Evolutionary conservation across 2,329 filamentous ascomycete species (phyloP), one percentile per base, ranked within the genome.

Genomic region (Fusarium citri): DNA sequence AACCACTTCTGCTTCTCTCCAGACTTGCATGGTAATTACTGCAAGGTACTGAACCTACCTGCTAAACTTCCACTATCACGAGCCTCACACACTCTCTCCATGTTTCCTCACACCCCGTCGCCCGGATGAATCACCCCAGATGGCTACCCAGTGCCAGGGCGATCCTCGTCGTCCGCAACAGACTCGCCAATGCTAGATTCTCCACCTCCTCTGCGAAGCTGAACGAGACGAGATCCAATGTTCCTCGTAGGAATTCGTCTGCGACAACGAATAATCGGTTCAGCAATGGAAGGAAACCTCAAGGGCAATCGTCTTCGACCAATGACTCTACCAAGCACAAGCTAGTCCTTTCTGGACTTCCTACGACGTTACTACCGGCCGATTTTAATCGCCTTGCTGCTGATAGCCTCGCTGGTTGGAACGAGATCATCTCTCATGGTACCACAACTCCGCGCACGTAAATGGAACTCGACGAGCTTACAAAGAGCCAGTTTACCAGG

Each of bases 341-440:
- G 6, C 23, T 37, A 22, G 23, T 34, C 4, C 28, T 48, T 5
- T 37, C 42, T 28, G 42, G 53, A 2, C 85, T 88, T 9, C 88
- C 87, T 72, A 84, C 84, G 59, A 85, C 86, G 22, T 83, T 94
- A 45, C 82, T 83, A 22, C 87, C 90, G 72, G 87, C 86, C 69
- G 92, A 95, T 80, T 94, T 95, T 79, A 85, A 88, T 68, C 89
- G 92, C 58, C 79, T 94, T 20, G 85, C 88, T 43, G 86, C 86
- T 3, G 87, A 85, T 72, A 88, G 92, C 71, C 86, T 94, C 34
- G 88, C 91, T 66, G 86, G 86, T 42, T 94, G 92, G 92, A 83
- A 86, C 12, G 84, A 83, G 58, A 88, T 88, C 28, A 88, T 93
- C 60, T 80, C 83, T 41, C 87, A 88, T 78, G 83, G 87, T 87